A percentile compares a stretch with the other conserved stretches of the same genome.
These are phyloP conservation scores for Colletotrichum eremochloae DNA, from an alignment of 2,329 filamentous ascomycete species.

Conservation along the genomic window DNA sequence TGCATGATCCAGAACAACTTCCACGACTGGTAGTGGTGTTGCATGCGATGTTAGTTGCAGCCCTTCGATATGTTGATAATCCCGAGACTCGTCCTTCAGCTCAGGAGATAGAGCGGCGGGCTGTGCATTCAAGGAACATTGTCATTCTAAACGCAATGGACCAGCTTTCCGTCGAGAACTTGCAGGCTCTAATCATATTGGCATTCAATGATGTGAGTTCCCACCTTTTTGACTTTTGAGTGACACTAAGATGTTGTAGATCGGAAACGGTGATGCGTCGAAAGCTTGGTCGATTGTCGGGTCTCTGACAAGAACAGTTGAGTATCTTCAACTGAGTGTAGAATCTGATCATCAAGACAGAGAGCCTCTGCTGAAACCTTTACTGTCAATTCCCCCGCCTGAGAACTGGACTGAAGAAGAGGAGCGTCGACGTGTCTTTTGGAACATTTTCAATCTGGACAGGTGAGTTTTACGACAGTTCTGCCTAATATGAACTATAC, in stretches of 20 bases:
- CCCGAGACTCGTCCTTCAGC: slow-evolving; percentile 45
- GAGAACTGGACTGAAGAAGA: slow-evolving; percentile 51
- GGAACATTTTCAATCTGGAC: slow-evolving; percentile 51
- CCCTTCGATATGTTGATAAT: slow-evolving; percentile 46
- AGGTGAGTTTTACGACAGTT: slow-evolving; percentile 42
- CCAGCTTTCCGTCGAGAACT: slow-evolving; percentile 52
- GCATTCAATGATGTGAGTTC: slow-evolving; percentile 53
- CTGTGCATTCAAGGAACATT: slow-evolving; percentile 39
- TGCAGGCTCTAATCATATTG: slow-evolving; percentile 55
- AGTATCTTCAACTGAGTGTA: slow-evolving; percentile 43
- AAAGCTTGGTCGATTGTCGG: slow-evolving; percentile 43
- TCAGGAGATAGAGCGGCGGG: slow-evolving; percentile 41
- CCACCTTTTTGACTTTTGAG: background rate
- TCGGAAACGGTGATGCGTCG: slow-evolving; percentile 42
- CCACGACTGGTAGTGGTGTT: slow-evolving; percentile 50
- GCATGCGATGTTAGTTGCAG: slow-evolving; percentile 52
- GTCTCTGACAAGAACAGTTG: slow-evolving; percentile 42
- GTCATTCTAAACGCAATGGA: slow-evolving; percentile 52
- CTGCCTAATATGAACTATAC: rapidly evolving
- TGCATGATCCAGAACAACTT: slow-evolving; percentile 47
- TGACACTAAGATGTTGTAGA: slow-evolving; percentile 27
- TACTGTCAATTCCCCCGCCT: slow-evolving; percentile 48
- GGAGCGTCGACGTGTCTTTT: slow-evolving; percentile 50
- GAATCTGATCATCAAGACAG: slow-evolving; percentile 40
- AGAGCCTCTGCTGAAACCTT: slow-evolving; percentile 44